Evolutionary conservation across 768 basidiomycete species (phyloP).

Genomic region (Boletus insuetus): DNA sequence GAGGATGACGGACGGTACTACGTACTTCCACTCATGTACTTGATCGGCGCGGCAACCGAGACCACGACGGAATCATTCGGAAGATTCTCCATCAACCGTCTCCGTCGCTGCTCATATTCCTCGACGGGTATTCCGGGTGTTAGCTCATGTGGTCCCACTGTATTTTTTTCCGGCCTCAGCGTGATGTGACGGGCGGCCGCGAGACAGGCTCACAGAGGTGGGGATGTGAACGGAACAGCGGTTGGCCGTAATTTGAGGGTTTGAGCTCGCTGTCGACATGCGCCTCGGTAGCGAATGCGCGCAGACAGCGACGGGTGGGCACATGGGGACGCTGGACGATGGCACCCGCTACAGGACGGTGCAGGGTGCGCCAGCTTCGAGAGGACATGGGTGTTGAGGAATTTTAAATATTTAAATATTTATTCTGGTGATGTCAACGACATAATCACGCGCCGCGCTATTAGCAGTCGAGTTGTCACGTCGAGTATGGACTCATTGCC

Average conservation of each 20-base stretch:
- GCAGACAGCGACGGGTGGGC: slow-evolving; percentile 3
- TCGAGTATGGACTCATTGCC: slow-evolving; percentile 22
- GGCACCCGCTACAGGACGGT: neutral
- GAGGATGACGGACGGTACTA: slow-evolving; percentile 19
- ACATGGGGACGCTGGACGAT: neutral
- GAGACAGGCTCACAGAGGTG: slow-evolving; percentile 57
- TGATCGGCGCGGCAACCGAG: slow-evolving; percentile 72
- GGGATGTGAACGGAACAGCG: slow-evolving; percentile 73
- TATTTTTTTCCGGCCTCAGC: slow-evolving; percentile 2
- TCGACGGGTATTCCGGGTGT: slow-evolving; percentile 76
- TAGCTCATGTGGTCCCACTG: slow-evolving; percentile 63
- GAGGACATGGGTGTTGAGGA: slow-evolving; percentile 17
- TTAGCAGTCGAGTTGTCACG: neutral
- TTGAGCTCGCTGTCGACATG: slow-evolving; percentile 39
- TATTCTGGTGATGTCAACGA: neutral
- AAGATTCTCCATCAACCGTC: slow-evolving; percentile 66
- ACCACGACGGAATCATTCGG: slow-evolving; percentile 75
- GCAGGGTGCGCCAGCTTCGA: slow-evolving; percentile 16
- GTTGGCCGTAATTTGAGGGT: slow-evolving; percentile 80
- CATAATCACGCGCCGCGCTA: slow-evolving; percentile 21
- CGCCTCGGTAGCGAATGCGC: slow-evolving; percentile 36
- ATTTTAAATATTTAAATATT: slow-evolving; percentile 3
- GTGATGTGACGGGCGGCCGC: neutral
- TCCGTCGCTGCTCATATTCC: slow-evolving; percentile 76
- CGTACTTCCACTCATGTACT: slow-evolving; percentile 83